Evolutionary conservation across 441 rosid genomes (phyloP), one percentile per base, ranked within the genome.

Genomic region (Gossypium trilobum): DNA sequence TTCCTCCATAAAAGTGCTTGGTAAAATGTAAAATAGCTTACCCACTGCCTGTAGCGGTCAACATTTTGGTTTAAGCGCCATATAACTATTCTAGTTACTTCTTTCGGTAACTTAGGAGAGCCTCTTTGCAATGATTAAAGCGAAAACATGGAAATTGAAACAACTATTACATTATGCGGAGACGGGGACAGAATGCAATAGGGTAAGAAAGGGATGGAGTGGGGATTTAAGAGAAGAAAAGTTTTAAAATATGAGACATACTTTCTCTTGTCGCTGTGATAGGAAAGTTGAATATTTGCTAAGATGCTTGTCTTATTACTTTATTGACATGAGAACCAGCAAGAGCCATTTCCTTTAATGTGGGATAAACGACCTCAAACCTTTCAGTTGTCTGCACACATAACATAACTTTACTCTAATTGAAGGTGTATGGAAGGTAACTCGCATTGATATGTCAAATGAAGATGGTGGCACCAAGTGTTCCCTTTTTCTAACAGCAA

Each of bases 31-130:
- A 19, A 75, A 79, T 46, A 73, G 44, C 91, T 74, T 71, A 89
- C 97, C 98, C 97, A 94, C 23, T 81, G 90, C 85, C 84, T 88
- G 86, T 86, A 91, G 82, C 92, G 90, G 59, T 91, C 97, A 56
- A 76, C 72, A 64, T 86, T 88, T 76, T 87, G 85, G 14, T 82
- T 78, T 78, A 91, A 79, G 57, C 91, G 87, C 97, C 97, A 94
- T 54, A 86, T 56, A 27, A 3, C 31, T 27, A 27, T 27, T 27
- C 31, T 27, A 27, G 31, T 27, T 27, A 27, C 31, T 27, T 27
- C 31, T 27, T 27, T 27, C 31, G 5, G 31, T 27, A 27, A 27
- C 31, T 0, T 27, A 2, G 31, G 5, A 27, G 4, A 27, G 31
- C 31, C 31, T 27, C 31, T 27, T 27, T 27, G 3, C 31, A 27